Percentiles rank a stretch among this genome's conserved stretches.
These are phyloP conservation scores for Colletotrichum phormii DNA, from an alignment of 2,329 filamentous ascomycete genomes.

Conservation along the genomic window DNA sequence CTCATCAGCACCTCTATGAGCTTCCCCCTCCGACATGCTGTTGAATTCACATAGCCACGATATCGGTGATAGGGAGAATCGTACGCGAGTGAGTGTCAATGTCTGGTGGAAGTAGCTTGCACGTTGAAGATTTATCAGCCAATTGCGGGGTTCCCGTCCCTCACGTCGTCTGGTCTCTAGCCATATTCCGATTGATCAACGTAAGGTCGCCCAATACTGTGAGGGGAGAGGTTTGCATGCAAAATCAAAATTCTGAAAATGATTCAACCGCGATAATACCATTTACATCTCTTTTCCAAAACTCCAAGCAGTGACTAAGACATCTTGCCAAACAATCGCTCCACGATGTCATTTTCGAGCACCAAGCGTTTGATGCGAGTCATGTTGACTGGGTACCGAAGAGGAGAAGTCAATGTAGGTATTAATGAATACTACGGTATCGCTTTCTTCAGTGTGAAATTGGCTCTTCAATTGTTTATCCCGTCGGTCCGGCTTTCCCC, in stretches of 20 bases:
- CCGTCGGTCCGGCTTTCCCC: background rate
- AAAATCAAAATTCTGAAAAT: background rate
- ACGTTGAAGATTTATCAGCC: background rate
- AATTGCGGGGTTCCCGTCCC: conserved; percentile 3
- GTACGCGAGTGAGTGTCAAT: conserved; percentile 17
- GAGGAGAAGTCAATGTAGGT: background rate
- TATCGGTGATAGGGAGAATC: background rate
- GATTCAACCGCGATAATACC: background rate
- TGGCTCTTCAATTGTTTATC: background rate
- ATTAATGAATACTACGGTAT: background rate
- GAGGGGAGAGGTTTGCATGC: background rate
- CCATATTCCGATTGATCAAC: background rate
- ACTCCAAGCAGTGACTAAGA: background rate
- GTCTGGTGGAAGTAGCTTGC: conserved; percentile 39
- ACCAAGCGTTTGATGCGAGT: background rate
- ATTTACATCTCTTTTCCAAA: background rate
- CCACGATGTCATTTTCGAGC: background rate
- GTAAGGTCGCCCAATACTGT: background rate
- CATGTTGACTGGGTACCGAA: background rate
- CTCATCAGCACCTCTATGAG: background rate
- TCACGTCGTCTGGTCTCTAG: no score
- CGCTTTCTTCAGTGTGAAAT: background rate
- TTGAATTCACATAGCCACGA: background rate
- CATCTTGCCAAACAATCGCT: background rate
- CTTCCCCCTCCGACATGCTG: background rate